These are phyloP conservation scores for Fusarium sp. DNA, from an alignment of 2,329 filamentous ascomycete species.

Conservation along the genomic window DNA sequence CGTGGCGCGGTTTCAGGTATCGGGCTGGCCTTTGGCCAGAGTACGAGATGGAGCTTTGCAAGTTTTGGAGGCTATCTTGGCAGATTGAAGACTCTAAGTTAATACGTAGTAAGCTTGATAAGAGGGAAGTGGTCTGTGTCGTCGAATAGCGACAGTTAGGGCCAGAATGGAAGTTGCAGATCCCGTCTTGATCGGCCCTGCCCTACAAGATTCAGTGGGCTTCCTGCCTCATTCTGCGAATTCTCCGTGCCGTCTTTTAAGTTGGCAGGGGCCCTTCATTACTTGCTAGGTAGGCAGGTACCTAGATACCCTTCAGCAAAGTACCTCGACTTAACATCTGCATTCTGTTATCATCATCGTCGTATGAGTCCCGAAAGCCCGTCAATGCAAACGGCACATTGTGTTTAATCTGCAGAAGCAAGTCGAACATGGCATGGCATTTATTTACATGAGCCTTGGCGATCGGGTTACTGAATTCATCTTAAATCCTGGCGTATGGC, in stretches of 20 bases:
- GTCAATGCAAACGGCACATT: not conserved
- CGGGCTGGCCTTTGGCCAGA: constrained; percentile 5
- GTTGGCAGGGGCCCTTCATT: not conserved
- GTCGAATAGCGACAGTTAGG: no score
- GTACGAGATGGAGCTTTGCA: constrained; percentile 12
- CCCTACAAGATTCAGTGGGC: not conserved
- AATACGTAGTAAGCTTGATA: constrained; percentile 1
- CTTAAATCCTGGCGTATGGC: not conserved
- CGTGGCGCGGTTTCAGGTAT: constrained; percentile 35
- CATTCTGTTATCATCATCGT: not conserved
- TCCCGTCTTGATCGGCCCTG: not conserved
- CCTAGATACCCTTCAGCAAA: not conserved
- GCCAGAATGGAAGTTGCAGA: constrained; percentile 14
- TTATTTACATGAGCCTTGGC: constrained; percentile 8
- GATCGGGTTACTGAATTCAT: constrained; percentile 5
- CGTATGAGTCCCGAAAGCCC: not conserved
- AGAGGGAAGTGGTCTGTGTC: not conserved
- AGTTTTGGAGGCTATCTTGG: constrained; percentile 20
- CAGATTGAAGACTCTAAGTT: constrained; percentile 1
- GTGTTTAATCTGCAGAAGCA: not conserved
- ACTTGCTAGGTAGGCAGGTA: no score
- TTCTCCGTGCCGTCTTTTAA: not conserved
- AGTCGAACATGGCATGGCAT: not conserved
- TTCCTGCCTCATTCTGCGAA: not conserved
- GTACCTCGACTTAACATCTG: no score